Percentiles rank a stretch among this genome's conserved stretches.
Evolutionary conservation across 805 yeast genomes (phyloP).

Genomic region (Pichia paraexigua): DNA sequence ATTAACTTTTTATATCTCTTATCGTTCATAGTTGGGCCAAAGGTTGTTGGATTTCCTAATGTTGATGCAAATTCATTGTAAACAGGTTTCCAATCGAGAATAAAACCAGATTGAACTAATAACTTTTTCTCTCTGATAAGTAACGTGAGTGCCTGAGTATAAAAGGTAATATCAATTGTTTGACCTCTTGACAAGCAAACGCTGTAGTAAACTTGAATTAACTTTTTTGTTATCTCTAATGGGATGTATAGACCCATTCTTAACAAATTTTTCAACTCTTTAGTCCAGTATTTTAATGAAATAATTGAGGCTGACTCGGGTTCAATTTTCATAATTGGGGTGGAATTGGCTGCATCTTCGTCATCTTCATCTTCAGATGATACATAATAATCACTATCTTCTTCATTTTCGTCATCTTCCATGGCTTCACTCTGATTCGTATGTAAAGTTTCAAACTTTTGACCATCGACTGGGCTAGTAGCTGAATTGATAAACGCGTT

Average conservation of each 20-base stretch:
- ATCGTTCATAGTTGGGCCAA: conserved; percentile 42
- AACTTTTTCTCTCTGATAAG: conserved; percentile 44
- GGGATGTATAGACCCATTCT: conserved; percentile 79
- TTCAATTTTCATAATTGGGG: conserved; percentile 51
- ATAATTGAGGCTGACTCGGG: conserved; percentile 67
- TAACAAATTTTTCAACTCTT: conserved; percentile 71
- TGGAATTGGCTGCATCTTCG: conserved; percentile 31
- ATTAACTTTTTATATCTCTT: conserved; percentile 41
- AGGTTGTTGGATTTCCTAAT: conserved; percentile 40
- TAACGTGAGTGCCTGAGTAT: conserved; percentile 50
- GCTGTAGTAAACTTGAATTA: conserved; percentile 65
- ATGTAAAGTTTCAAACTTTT: conserved; percentile 22
- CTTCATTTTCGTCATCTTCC: conserved; percentile 32
- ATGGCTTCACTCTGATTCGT: conserved; percentile 27
- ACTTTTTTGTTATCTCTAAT: conserved; percentile 44
- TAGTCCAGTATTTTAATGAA: conserved; percentile 77
- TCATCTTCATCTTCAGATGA: conserved; percentile 32
- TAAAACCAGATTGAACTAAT: conserved; percentile 33
- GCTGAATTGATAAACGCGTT: conserved; percentile 44
- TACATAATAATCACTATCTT: conserved; percentile 30
- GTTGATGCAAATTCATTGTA: conserved; percentile 30
- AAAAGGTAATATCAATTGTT: conserved; percentile 48
- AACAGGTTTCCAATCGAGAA: conserved; percentile 45
- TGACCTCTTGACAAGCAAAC: conserved; percentile 71
- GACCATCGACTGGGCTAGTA: conserved; percentile 31